Conservation (phyloP, 257 asterid species). For the Euphrasia confusa region DNA sequence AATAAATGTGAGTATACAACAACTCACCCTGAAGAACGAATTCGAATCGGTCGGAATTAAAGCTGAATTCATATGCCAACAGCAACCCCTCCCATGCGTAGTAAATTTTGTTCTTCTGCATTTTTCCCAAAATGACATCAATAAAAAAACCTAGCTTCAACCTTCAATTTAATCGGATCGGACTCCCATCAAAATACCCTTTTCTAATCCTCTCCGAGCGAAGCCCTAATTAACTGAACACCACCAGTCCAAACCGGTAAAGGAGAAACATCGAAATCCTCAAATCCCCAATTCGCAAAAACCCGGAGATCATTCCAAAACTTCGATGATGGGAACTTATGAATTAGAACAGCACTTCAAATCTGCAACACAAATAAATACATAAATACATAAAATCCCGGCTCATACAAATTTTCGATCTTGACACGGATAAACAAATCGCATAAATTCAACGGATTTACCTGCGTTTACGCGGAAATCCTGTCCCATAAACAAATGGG, state of each 20-base stretch:
- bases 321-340: background rate
- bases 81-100: conserved; percentile 53
- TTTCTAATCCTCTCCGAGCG: background rate
- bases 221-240: conserved; percentile 20
- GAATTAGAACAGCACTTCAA: conserved; percentile 18
- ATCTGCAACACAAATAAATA: conserved; percentile 18
- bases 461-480: background rate
- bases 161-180: conserved; percentile 19
- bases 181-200: conserved; percentile 14
- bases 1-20: too few relatives aligned
- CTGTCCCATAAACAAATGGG: conserved; percentile 1
- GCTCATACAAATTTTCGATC: conserved; percentile 24
- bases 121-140: conserved; percentile 31
- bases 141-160: conserved; percentile 24
- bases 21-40: conserved; percentile 25
- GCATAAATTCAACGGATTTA: background rate
- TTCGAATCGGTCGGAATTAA: conserved; percentile 27
- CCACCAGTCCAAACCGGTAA: conserved; percentile 8
- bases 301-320: conserved; percentile 12
- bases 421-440: background rate
- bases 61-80: conserved; percentile 46
- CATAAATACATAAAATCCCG: background rate
- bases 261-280: conserved; percentile 20
- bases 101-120: conserved; percentile 36
- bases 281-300: conserved; percentile 18